Percentiles rank a stretch among this genome's conserved stretches.
Conservation (phyloP, 805 yeast genomes). For the Maudiozyma pseudohumilis region DNA sequence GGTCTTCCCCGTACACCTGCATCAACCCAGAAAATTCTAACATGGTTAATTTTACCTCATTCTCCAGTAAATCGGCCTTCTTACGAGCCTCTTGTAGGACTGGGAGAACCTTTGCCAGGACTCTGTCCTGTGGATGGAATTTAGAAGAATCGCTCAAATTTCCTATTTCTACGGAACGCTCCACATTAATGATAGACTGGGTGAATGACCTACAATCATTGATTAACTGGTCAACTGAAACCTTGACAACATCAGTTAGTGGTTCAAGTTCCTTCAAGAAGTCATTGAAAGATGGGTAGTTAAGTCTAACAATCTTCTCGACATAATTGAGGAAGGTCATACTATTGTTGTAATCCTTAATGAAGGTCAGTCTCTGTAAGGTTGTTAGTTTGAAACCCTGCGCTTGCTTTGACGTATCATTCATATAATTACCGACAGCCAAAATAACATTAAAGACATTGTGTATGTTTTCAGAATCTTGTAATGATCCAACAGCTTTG, state of each 20-base stretch:
- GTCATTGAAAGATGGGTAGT: constrained; percentile 66
- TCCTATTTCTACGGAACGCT: constrained; percentile 68
- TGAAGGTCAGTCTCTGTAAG: constrained; percentile 78
- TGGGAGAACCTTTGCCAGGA: constrained; percentile 50
- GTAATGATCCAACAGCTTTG: constrained; percentile 57
- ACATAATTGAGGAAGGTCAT: constrained; percentile 88
- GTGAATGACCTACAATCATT: constrained; percentile 60
- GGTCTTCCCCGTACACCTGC: constrained; percentile 87
- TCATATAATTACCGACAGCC: constrained; percentile 94
- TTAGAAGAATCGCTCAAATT: constrained; percentile 67
- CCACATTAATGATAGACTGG: constrained; percentile 55
- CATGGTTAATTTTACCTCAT: constrained; percentile 52
- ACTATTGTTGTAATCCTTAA: constrained; percentile 80
- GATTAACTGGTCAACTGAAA: constrained; percentile 74
- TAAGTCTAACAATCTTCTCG: constrained; percentile 74
- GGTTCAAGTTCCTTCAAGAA: constrained; percentile 67
- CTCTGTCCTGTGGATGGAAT: constrained; percentile 78
- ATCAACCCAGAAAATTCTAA: constrained; percentile 61
- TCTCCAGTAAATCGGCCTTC: constrained; percentile 54
- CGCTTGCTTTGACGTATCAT: constrained; percentile 85
- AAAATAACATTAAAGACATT: constrained; percentile 74
- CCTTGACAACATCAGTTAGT: constrained; percentile 50
- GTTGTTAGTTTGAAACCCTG: constrained; percentile 85
- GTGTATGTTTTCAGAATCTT: constrained; percentile 55
- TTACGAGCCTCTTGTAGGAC: constrained; percentile 67